Conservation (phyloP, 1,284 basidiomycete genomes). For the Ceratobasidium sp. region DNA sequence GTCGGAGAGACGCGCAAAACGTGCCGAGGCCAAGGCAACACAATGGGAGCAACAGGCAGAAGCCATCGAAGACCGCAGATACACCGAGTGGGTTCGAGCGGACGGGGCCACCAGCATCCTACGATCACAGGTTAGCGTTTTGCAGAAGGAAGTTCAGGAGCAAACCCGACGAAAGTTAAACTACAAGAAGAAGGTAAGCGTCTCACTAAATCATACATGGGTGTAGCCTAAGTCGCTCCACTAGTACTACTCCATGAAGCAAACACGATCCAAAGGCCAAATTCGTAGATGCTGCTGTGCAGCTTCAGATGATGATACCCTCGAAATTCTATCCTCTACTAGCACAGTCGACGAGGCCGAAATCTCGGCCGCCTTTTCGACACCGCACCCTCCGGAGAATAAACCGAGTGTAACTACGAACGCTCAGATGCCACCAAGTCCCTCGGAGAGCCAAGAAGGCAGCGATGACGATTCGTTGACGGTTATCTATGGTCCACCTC, state of each 20-base stretch:
- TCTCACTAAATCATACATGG: neutral
- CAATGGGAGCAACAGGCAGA: constrained; percentile 28
- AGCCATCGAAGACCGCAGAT: constrained; percentile 19
- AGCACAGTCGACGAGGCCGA: constrained; percentile 35
- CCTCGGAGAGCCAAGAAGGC: neutral
- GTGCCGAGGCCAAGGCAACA: constrained; percentile 7
- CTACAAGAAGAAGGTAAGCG: constrained; percentile 27
- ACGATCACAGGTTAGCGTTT: constrained; percentile 13
- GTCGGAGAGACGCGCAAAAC: constrained; percentile 15
- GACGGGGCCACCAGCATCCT: constrained; percentile 20
- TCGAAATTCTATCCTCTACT: constrained; percentile 10
- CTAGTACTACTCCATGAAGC: constrained; percentile 26
- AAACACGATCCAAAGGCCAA: neutral
- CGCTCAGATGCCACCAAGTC: neutral
- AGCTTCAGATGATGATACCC: constrained; percentile 9
- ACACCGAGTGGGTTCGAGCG: constrained; percentile 25
- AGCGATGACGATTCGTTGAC: constrained; percentile 23
- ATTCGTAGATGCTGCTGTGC: neutral
- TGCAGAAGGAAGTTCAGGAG: constrained; percentile 25
- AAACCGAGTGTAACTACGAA: neutral
- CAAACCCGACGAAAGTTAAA: constrained; percentile 23
- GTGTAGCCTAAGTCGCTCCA: neutral
- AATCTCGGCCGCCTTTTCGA: constrained; percentile 21
- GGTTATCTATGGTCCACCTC: constrained; percentile 22
- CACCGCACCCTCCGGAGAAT: neutral